A percentile compares a stretch with the other conserved stretches of the same genome.
Evolutionary conservation across 1,284 basidiomycete species (phyloP).

Genomic region (Inonotus obliquus): DNA sequence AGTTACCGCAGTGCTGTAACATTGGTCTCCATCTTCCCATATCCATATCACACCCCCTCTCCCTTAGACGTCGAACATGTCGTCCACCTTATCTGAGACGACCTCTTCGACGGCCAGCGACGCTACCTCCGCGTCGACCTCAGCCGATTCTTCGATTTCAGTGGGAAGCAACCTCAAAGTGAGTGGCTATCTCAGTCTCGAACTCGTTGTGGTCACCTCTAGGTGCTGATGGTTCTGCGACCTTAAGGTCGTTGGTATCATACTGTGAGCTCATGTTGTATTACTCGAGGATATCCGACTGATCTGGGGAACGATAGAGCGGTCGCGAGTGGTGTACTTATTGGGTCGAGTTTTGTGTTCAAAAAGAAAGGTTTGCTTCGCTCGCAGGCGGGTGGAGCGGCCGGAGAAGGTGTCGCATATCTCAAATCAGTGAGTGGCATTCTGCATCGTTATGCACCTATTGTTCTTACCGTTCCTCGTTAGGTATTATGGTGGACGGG

Average conservation of each 20-base stretch:
- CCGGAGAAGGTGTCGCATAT: slow-evolving; percentile 63
- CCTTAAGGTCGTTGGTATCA: slow-evolving; percentile 16
- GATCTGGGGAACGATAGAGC: slow-evolving; percentile 28
- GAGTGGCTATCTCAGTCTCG: slow-evolving; percentile 1
- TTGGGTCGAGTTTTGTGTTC: slow-evolving; percentile 54
- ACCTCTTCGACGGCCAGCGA: slow-evolving; percentile 13
- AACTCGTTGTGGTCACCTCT: background rate
- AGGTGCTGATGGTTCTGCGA: background rate
- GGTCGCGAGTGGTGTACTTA: slow-evolving; percentile 55
- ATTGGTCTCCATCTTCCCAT: slow-evolving; percentile 1
- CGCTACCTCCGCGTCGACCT: slow-evolving; percentile 12
- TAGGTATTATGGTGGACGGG: slow-evolving; percentile 51
- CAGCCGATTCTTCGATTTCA: slow-evolving; percentile 7
- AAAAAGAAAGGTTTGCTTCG: slow-evolving; percentile 54
- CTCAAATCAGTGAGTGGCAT: slow-evolving; percentile 41
- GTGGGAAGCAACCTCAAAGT: slow-evolving; percentile 18
- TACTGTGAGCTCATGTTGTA: background rate
- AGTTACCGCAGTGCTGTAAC: slow-evolving; percentile 9
- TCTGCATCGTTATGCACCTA: background rate
- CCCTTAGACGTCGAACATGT: background rate
- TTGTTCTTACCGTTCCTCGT: background rate
- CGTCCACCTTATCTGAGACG: slow-evolving; percentile 8
- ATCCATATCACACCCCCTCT: background rate
- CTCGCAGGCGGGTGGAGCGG: slow-evolving; percentile 40
- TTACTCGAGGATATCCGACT: background rate